Evolutionary conservation across 192 early-diverging fungal species (phyloP).

Genomic region (Mortierella antarctica): DNA sequence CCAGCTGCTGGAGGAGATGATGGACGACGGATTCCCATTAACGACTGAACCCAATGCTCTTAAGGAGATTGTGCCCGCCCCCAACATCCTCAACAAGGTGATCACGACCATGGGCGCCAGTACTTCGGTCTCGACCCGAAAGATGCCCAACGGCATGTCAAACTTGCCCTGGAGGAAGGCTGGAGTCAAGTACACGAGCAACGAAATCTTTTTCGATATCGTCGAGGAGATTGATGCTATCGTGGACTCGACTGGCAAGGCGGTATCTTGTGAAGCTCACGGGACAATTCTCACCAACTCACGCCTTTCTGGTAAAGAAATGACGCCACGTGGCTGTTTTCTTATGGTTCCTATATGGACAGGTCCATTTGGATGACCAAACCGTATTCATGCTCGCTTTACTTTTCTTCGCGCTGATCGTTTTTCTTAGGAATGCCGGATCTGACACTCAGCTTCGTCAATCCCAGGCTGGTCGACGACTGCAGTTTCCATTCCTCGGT

Average conservation of each 20-base stretch:
- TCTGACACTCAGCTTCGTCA: constrained; percentile 77
- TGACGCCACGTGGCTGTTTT: not conserved
- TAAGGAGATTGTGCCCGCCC: constrained; percentile 87
- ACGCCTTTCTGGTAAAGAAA: constrained; percentile 73
- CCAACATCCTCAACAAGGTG: constrained; percentile 86
- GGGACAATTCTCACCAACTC: constrained; percentile 84
- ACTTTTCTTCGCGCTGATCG: not conserved
- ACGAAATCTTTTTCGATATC: constrained; percentile 96
- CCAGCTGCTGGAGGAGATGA: constrained; percentile 93
- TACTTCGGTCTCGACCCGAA: constrained; percentile 47
- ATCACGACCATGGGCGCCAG: constrained; percentile 84
- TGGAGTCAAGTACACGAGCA: constrained; percentile 88
- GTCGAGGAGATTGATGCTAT: constrained; percentile 90
- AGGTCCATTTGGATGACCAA: not conserved
- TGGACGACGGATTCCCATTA: constrained; percentile 90
- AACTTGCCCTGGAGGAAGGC: constrained; percentile 88
- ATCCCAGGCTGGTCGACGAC: constrained; percentile 79
- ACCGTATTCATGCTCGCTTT: not conserved
- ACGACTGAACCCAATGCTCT: constrained; percentile 90
- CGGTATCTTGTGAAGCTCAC: constrained; percentile 81
- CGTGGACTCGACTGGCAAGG: constrained; percentile 76
- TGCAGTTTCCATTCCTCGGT: constrained; percentile 93
- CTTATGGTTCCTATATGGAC: no score
- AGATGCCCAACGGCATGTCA: constrained; percentile 74
- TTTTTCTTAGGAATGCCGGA: constrained; percentile 85